A percentile compares a stretch with the other conserved stretches of the same genome.
These are phyloP conservation scores for Fusarium proliferatum DNA, from an alignment of 2,329 filamentous ascomycete genomes.

Conservation along the genomic window DNA sequence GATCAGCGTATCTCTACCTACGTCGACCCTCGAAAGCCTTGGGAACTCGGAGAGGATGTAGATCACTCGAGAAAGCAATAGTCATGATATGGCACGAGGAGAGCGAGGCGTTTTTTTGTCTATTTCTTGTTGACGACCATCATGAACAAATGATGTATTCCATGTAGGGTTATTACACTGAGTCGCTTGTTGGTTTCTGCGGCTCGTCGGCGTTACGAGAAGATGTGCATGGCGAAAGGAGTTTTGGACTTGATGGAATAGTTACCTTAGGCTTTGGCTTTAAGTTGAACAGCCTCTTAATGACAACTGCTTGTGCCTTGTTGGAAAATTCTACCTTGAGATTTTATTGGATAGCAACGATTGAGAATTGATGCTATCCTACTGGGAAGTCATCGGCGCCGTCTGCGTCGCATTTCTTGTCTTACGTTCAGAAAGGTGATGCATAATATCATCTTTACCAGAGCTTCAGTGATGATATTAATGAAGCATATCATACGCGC, in stretches of 20 bases:
- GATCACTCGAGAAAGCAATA: conserved; percentile 51
- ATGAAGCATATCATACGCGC: neutral
- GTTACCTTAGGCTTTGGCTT: conserved; percentile 16
- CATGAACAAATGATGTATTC: conserved; percentile 44
- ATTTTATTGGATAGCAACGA: neutral
- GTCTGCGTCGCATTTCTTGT: neutral
- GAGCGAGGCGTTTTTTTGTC: conserved; percentile 42
- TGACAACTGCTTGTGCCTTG: conserved; percentile 11
- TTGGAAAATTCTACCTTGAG: neutral
- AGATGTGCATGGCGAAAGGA: conserved; percentile 40
- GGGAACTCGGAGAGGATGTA: conserved; percentile 65
- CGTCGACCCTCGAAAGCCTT: conserved; percentile 65
- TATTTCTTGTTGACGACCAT: conserved; percentile 37
- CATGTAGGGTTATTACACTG: conserved; percentile 37
- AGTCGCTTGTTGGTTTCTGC: conserved; percentile 33
- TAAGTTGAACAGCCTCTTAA: conserved; percentile 21
- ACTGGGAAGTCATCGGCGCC: neutral
- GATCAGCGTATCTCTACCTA: conserved; percentile 66
- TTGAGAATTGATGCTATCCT: neutral
- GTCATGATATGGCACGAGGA: conserved; percentile 13
- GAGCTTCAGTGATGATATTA: neutral
- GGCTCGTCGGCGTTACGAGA: conserved; percentile 36
- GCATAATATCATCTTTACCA: neutral
- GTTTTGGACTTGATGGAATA: conserved; percentile 10
- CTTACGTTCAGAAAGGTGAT: neutral